A percentile compares a stretch with the other conserved stretches of the same genome.
Evolutionary conservation across 164 flowering plant genomes (phyloP).

Genomic region (Platanus orientalis): DNA sequence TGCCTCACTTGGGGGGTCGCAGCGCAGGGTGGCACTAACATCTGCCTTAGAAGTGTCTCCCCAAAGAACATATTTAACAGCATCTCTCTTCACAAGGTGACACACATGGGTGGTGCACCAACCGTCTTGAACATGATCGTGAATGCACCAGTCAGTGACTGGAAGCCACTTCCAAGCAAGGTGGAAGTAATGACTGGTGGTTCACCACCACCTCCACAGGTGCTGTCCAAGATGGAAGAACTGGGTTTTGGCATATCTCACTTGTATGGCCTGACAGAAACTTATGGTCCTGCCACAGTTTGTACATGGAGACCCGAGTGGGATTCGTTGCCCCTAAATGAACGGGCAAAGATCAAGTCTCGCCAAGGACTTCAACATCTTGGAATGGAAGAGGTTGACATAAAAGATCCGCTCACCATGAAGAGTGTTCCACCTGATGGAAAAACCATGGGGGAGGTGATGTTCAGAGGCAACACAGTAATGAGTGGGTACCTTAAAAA

Average conservation of each 20-base stretch:
- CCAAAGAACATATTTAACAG: slow-evolving; percentile 47
- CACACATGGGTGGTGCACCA: slow-evolving; percentile 77
- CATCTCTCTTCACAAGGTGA: slow-evolving; percentile 50
- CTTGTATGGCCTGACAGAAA: slow-evolving; percentile 74
- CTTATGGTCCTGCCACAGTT: slow-evolving; percentile 49
- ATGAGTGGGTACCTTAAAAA: slow-evolving; percentile 67
- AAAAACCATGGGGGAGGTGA: slow-evolving; percentile 63
- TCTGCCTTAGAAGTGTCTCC: slow-evolving; percentile 49
- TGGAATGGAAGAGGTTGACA: slow-evolving; percentile 48
- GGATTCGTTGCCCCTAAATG: slow-evolving; percentile 22
- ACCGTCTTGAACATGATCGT: slow-evolving; percentile 57
- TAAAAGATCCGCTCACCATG: slow-evolving; percentile 57
- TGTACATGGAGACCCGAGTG: slow-evolving; percentile 42
- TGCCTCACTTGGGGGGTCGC: slow-evolving; percentile 71
- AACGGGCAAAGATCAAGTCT: slow-evolving; percentile 20
- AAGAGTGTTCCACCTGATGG: slow-evolving; percentile 58
- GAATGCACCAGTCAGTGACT: slow-evolving; percentile 27
- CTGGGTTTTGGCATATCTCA: slow-evolving; percentile 48
- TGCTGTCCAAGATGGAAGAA: slow-evolving; percentile 32
- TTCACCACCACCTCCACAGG: slow-evolving; percentile 32
- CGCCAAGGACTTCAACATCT: slow-evolving; percentile 35
- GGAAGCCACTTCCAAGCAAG: slow-evolving; percentile 24
- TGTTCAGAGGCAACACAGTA: slow-evolving; percentile 66
- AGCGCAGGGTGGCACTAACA: slow-evolving; percentile 71
- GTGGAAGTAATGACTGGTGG: slow-evolving; percentile 56